Evolutionary conservation across 2,329 filamentous ascomycete species (phyloP).

Genomic region (Paecilomyces sp.): DNA sequence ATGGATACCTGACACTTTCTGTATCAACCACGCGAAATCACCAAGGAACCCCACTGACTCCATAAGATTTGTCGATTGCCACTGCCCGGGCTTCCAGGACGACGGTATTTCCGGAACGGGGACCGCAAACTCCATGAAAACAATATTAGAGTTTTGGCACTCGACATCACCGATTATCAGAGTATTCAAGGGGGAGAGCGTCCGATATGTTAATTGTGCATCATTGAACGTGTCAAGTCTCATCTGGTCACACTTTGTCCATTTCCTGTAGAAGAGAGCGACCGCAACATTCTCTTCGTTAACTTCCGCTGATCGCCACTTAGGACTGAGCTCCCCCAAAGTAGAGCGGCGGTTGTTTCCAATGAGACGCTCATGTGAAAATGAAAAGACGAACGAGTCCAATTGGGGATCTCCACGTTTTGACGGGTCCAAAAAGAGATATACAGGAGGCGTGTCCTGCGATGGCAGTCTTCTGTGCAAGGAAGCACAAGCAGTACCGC

Average conservation of each 20-base stretch:
- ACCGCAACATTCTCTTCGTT: constrained; percentile 10
- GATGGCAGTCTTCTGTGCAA: constrained; percentile 42
- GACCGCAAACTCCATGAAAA: constrained; percentile 21
- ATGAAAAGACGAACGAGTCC: constrained; percentile 53
- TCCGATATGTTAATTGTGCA: constrained; percentile 13
- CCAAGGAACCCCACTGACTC: constrained; percentile 17
- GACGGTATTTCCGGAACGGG: constrained; percentile 12
- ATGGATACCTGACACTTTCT: constrained; percentile 16
- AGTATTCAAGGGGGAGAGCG: constrained; percentile 9
- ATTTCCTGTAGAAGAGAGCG: constrained; percentile 23
- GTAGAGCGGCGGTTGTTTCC: constrained; percentile 40
- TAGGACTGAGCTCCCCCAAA: constrained; percentile 40
- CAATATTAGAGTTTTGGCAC: constrained; percentile 25
- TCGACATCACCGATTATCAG: constrained; percentile 9
- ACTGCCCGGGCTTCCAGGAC: constrained; percentile 9
- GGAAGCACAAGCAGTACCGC: constrained; percentile 50
- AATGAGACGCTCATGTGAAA: constrained; percentile 38
- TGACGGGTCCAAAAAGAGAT: constrained; percentile 52
- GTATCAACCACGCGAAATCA: constrained; percentile 25
- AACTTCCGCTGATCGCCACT: constrained; percentile 35
- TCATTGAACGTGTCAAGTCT: constrained; percentile 13
- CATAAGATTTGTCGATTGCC: constrained; percentile 20
- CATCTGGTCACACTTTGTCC: constrained; percentile 14
- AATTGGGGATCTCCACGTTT: constrained; percentile 38
- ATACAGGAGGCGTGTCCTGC: constrained; percentile 30